A percentile compares a stretch with the other conserved stretches of the same genome.
These are phyloP conservation scores for Trichoderma polysporum DNA, from an alignment of 2,329 filamentous ascomycete species.

Conservation along the genomic window DNA sequence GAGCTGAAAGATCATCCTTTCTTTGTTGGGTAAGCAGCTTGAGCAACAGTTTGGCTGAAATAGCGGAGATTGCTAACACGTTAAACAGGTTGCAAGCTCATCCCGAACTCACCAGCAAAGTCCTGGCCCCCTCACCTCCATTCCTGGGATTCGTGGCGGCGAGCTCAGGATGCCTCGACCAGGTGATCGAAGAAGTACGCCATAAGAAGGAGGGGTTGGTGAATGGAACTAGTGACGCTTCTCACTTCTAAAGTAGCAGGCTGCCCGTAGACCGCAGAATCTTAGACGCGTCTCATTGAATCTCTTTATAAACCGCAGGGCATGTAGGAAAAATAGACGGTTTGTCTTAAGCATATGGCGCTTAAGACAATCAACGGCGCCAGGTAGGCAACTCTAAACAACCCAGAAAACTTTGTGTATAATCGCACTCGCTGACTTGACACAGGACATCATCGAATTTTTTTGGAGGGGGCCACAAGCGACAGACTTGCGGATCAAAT, in stretches of 20 bases:
- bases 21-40: slow-evolving; percentile 55
- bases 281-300: neutral
- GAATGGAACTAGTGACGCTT: neutral
- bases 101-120: slow-evolving; percentile 73
- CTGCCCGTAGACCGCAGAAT: neutral
- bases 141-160: slow-evolving; percentile 86
- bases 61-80: slow-evolving; percentile 39
- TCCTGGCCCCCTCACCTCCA: slow-evolving; percentile 24
- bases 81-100: slow-evolving; percentile 66
- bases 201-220: neutral
- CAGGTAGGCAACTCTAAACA: neutral
- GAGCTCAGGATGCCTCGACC: slow-evolving; percentile 63
- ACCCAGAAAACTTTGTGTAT: neutral
- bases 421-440: neutral
- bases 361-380: neutral
- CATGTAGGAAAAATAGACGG: neutral
- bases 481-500: neutral
- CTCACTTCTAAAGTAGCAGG: neutral
- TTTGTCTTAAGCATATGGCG: no score
- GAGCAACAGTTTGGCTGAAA: neutral
- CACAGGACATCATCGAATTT: neutral
- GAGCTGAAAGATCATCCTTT: slow-evolving; percentile 82
- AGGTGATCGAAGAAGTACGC: slow-evolving; percentile 28
- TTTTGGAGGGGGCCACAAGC: neutral
- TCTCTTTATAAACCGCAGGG: neutral